phyloP scores from a whole-genome alignment of 345 rosid species.

The Cardiospermum halicacabum region DNA sequence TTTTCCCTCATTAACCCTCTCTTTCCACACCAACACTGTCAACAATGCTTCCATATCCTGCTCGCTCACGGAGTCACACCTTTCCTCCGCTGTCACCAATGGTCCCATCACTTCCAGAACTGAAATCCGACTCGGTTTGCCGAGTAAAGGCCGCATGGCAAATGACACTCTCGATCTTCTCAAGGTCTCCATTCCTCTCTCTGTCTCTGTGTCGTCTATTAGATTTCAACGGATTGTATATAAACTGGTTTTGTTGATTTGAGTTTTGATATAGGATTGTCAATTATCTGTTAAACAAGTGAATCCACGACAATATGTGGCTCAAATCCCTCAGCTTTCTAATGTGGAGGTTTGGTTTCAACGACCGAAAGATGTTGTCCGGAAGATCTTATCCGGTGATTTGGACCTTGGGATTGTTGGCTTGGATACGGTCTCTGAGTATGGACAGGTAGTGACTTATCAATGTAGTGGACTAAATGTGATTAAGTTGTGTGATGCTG shows the following conservation, averaged over 20 bases:
- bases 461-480: no score
- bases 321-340: constrained; percentile 83
- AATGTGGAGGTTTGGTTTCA: constrained; percentile 95
- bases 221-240: no score
- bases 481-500: no score
- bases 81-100: constrained; percentile 40
- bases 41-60: constrained; percentile 22
- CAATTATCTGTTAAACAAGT: constrained; percentile 79
- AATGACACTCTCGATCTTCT: constrained; percentile 78
- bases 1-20: constrained; percentile 12
- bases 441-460: constrained; percentile 90
- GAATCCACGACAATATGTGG: constrained; percentile 96
- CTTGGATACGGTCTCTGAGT: constrained; percentile 78
- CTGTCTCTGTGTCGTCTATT: no score
- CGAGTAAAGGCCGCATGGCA: constrained; percentile 98
- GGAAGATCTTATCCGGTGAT: constrained; percentile 84
- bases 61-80: constrained; percentile 37
- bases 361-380: constrained; percentile 91
- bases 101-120: constrained; percentile 30
- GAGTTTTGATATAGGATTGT: constrained; percentile 72
- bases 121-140: constrained; percentile 83
- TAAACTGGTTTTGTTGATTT: no score
- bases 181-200: constrained; percentile 33
- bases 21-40: constrained; percentile 8
- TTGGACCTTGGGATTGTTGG: constrained; percentile 94